Evolutionary conservation across 805 yeast genomes (phyloP).

Genomic region (Metschnikowia hibisci): DNA sequence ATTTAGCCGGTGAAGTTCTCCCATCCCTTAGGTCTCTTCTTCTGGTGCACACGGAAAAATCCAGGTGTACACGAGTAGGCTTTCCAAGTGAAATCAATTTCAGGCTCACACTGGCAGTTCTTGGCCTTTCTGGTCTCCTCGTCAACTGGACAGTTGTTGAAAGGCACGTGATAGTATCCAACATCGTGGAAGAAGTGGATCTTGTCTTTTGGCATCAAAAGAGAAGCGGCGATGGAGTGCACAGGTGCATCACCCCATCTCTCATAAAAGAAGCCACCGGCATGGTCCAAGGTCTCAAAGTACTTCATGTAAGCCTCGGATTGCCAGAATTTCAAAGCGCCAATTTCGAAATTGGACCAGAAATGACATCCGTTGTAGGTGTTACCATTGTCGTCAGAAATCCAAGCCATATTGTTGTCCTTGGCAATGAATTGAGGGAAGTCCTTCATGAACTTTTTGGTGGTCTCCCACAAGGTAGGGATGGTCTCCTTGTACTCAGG

Average conservation of each 20-base stretch:
- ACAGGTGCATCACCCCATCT: conserved; percentile 94
- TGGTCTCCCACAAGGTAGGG: conserved; percentile 21
- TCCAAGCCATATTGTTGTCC: conserved; percentile 52
- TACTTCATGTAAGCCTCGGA: conserved; percentile 62
- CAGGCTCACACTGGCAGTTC: conserved; percentile 71
- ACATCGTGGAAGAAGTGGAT: conserved; percentile 78
- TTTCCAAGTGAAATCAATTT: conserved; percentile 71
- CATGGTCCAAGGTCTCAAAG: conserved; percentile 58
- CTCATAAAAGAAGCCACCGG: conserved; percentile 81
- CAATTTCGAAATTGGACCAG: conserved; percentile 90
- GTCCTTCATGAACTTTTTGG: conserved; percentile 18
- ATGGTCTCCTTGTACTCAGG: conserved; percentile 22
- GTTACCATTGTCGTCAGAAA: conserved; percentile 63
- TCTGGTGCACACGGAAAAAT: conserved; percentile 51
- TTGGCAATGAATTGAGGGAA: conserved; percentile 17
- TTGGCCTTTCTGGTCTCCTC: conserved; percentile 49
- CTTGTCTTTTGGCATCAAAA: conserved; percentile 65
- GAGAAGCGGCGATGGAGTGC: conserved; percentile 80
- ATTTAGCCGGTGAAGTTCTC: conserved; percentile 39
- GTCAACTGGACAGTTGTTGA: conserved; percentile 74
- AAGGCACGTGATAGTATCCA: conserved; percentile 82
- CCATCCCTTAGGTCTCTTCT: conserved; percentile 68
- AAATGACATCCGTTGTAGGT: conserved; percentile 82
- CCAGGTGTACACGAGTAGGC: conserved; percentile 67
- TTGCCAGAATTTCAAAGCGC: conserved; percentile 70